Evolutionary conservation across 1,284 basidiomycete genomes (phyloP).

Genomic region (Trichosporon sp.): DNA sequence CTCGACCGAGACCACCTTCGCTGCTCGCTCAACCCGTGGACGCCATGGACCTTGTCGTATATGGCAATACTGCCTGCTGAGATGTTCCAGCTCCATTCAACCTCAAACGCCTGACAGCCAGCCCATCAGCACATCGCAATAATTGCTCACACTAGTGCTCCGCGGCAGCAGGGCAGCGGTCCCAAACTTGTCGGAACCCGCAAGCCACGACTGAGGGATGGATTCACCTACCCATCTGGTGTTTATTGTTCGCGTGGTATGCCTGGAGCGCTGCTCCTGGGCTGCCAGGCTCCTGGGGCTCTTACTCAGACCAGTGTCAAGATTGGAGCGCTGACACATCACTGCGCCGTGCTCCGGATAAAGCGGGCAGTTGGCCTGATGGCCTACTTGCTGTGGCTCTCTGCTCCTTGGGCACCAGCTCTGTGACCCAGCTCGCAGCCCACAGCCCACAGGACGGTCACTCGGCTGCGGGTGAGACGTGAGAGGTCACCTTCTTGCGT

Average conservation of each 20-base stretch:
- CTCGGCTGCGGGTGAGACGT: background rate
- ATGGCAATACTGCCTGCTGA: background rate
- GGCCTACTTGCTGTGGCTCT: background rate
- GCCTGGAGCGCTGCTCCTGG: background rate
- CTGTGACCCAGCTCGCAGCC: background rate
- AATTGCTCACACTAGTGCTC: too few species aligned
- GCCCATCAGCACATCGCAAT: too few species aligned
- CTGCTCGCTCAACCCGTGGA: too few species aligned
- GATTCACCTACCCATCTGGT: background rate
- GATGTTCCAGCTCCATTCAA: too few species aligned
- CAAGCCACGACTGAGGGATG: background rate
- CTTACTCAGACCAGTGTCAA: too few species aligned
- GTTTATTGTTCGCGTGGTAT: background rate
- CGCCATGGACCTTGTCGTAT: background rate
- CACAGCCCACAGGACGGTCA: background rate
- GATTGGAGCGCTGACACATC: background rate
- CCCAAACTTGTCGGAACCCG: background rate
- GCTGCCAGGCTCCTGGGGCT: background rate
- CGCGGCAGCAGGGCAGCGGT: background rate
- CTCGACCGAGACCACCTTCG: too few species aligned
- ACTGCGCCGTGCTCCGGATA: background rate
- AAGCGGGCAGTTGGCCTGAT: background rate
- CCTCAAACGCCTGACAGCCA: background rate
- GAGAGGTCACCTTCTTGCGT: background rate
- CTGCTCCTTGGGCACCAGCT: background rate